Evolutionary conservation across 352 stramenopile genomes (phyloP), one percentile per base, ranked within the genome.

Genomic region (Phytopythium mirpurense): DNA sequence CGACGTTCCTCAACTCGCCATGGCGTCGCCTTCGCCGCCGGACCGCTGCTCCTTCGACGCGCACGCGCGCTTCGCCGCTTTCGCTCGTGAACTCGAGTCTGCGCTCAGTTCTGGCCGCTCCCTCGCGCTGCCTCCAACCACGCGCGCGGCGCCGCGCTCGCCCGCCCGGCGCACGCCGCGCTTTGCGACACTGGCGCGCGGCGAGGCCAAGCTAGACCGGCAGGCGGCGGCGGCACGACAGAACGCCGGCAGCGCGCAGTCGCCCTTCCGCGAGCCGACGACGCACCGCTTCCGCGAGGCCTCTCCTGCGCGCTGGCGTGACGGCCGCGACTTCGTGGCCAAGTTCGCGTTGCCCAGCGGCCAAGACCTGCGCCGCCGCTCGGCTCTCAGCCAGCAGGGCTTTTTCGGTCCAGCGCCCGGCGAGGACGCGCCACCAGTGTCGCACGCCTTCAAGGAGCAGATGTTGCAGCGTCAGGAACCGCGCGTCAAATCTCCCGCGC

Each of bases 311-410:
- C 41, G 56, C 3, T 54, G 48, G 48, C 32, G 48, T 15, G 34
- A 26, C 34, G 61, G 61, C 15, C 60, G 61, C 3, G 78, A 92
- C 51, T 92, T 92, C 56, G 64, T 69, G 40, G 61, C 78, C 56
- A 92, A 90, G 49, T 92, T 92, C 51, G 53, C 47, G 10, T 26
- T 90, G 11, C 65, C 74, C 18, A 85, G 60, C 56, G 84, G 72
- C 42, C 81, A 92, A 47, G 81, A 92, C 41, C 27, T 86, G 29
- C 74, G 76, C 15, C 65, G 75, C 26, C 60, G 67, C 23, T 68
- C 68, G 11, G 78, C 81, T 12, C 55, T 68, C n/a, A 68, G 83
- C 55, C 78, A 90, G 60, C 65, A 86, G 53, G 70, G 75, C 2
- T 86, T 83, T 55, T 78, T 78, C 35, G 71, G 71, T 0, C 51